phyloP scores from a whole-genome alignment of 75 land plant genomes.

The Larix kaempferi region DNA sequence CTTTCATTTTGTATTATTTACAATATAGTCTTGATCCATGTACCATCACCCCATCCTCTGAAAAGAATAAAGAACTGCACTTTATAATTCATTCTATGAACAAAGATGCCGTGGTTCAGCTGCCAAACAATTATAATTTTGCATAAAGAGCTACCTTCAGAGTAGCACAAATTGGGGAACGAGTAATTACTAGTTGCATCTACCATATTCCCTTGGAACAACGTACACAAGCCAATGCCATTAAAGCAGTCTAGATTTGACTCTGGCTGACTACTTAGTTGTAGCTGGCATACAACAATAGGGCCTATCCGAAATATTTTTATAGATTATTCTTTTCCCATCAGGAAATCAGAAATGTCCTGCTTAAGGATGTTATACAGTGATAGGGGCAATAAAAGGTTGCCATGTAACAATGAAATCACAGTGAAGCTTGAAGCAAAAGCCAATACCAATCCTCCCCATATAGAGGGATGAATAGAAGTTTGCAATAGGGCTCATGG shows the following conservation, averaged over 20 bases:
- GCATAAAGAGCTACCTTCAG: background rate
- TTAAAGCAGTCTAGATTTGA: background rate
- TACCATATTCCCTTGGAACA: background rate
- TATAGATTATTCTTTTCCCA: background rate
- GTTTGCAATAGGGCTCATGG: background rate
- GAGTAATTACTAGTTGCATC: background rate
- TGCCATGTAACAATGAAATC: background rate
- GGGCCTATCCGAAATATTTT: background rate
- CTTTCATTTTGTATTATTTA: background rate
- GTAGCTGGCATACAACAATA: background rate
- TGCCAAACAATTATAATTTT: background rate
- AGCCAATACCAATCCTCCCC: background rate
- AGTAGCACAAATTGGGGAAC: background rate
- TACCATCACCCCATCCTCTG: background rate
- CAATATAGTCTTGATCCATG: background rate
- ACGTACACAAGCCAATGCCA: background rate
- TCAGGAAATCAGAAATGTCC: background rate
- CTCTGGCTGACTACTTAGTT: background rate
- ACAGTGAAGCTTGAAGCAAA: background rate
- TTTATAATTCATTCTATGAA: background rate
- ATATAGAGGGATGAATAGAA: background rate
- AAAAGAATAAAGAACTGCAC: background rate
- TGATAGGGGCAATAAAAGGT: background rate
- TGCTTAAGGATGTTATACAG: background rate
- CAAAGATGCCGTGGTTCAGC: background rate